These are phyloP conservation scores for Backusella westeae DNA, from an alignment of 192 early-diverging fungal species.

Conservation along the genomic window DNA sequence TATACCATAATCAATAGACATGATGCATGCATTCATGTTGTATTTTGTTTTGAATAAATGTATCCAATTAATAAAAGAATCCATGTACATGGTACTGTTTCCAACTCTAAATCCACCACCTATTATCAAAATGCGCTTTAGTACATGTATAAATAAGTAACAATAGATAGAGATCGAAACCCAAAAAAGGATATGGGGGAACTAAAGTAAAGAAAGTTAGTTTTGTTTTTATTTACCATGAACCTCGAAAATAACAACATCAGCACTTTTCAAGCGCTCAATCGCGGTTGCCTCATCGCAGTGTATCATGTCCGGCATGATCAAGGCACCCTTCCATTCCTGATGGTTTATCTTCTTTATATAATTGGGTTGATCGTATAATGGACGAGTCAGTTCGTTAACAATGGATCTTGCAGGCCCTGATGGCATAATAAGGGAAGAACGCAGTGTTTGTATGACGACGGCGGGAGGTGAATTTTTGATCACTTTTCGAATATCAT, in stretches of 20 bases:
- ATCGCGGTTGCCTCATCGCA: constrained; percentile 6
- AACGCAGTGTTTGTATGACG: constrained; percentile 11
- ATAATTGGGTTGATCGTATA: constrained; percentile 5
- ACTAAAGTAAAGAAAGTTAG: neutral
- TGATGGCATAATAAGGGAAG: constrained; percentile 11
- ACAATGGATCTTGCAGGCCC: constrained; percentile 15
- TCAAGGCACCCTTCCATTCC: constrained; percentile 26
- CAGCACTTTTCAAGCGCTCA: constrained; percentile 18
- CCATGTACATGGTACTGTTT: constrained; percentile 32
- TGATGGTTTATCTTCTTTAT: constrained; percentile 20
- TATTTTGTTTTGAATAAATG: constrained; percentile 23
- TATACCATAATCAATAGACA: constrained; percentile 34
- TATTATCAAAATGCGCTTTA: neutral
- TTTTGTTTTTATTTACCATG: constrained; percentile 19
- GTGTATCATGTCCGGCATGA: constrained; percentile 16
- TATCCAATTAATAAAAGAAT: constrained; percentile 28
- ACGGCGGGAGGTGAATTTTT: constrained; percentile 13
- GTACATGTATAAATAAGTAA: neutral
- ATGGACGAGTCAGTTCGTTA: constrained; percentile 28
- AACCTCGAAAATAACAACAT: constrained; percentile 33
- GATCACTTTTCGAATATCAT: constrained; percentile 12
- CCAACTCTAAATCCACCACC: constrained; percentile 37
- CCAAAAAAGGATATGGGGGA: neutral
- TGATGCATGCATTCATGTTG: constrained; percentile 26
- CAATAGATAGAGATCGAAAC: neutral